A percentile compares a stretch with the other conserved stretches of the same genome.
Conservation (phyloP, 1,139 yeast genomes). For the Hansenula anomala region DNA sequence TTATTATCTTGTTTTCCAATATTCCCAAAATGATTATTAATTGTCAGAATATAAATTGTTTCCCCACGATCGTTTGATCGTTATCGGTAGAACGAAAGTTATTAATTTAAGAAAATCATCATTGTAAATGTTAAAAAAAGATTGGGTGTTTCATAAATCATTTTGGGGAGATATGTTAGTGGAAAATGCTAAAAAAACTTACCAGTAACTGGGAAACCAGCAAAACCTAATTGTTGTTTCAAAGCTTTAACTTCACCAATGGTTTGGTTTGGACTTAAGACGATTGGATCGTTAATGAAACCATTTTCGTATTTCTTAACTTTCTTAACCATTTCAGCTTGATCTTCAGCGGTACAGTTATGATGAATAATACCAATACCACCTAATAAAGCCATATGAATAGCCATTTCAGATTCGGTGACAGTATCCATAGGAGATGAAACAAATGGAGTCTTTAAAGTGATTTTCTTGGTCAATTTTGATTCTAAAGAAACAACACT, state of each 20-base stretch:
- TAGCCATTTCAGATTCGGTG: conserved; percentile 96
- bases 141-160: no score
- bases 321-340: conserved; percentile 96
- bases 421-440: conserved; percentile 99
- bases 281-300: conserved; percentile 92
- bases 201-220: conserved; percentile 99
- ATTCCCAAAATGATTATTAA: no score
- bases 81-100: conserved; percentile 99
- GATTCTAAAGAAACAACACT: conserved; percentile 73
- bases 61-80: conserved; percentile 99
- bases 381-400: conserved; percentile 96
- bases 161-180: no score
- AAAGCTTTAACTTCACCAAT: conserved; percentile 77
- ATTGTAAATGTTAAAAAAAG: conserved; percentile 23
- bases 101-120: conserved; percentile 60
- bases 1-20: no score
- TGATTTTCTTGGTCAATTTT: conserved; percentile 83
- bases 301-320: conserved; percentile 98
- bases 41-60: conserved; percentile 40
- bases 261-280: conserved; percentile 66
- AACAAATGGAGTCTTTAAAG: conserved; percentile 89
- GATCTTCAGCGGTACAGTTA: conserved; percentile 94
- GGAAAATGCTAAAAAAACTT: conserved; percentile 39
- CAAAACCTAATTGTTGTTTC: conserved; percentile 77
- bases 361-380: conserved; percentile 99